These are phyloP conservation scores for Alternaria sp. DNA, from an alignment of 2,329 filamentous ascomycete species.

Conservation along the genomic window DNA sequence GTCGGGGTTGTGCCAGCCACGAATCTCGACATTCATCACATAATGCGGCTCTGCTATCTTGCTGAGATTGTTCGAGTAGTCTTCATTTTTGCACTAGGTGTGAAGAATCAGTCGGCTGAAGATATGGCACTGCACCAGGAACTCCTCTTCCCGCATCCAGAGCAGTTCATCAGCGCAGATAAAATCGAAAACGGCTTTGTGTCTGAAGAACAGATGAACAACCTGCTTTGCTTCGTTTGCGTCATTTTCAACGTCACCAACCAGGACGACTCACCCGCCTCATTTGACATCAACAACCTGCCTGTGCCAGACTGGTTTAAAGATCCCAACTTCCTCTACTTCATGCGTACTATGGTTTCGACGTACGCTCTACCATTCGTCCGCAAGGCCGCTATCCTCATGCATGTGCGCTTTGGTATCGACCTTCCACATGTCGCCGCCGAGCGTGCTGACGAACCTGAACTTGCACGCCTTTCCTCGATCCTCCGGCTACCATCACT, in stretches of 20 bases:
- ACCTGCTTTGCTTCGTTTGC: conserved; percentile 45
- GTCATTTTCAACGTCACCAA: conserved; percentile 43
- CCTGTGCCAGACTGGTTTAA: conserved; percentile 34
- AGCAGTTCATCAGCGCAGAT: conserved; percentile 39
- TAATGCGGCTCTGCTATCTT: conserved; percentile 86
- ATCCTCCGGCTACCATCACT: conserved; percentile 79
- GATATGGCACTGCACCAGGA: conserved; percentile 12
- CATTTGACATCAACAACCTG: conserved; percentile 40
- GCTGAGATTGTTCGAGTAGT: conserved; percentile 89
- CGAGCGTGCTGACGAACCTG: conserved; percentile 69
- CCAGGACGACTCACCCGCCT: conserved; percentile 34
- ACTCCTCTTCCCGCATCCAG: conserved; percentile 23
- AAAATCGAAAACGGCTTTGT: conserved; percentile 36
- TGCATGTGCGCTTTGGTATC: conserved; percentile 87
- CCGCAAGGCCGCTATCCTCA: conserved; percentile 81
- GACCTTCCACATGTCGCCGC: conserved; percentile 75
- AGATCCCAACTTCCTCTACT: conserved; percentile 45
- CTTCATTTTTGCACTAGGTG: conserved; percentile 57
- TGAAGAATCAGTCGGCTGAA: conserved; percentile 16
- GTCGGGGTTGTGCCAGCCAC: conserved; percentile 74
- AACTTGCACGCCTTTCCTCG: conserved; percentile 82
- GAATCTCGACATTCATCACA: conserved; percentile 76
- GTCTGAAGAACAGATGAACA: conserved; percentile 40
- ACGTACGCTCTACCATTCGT: conserved; percentile 92
- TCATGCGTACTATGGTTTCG: conserved; percentile 61